These are phyloP conservation scores for Zarea fungicola DNA, from an alignment of 2,329 filamentous ascomycete genomes.

Conservation along the genomic window DNA sequence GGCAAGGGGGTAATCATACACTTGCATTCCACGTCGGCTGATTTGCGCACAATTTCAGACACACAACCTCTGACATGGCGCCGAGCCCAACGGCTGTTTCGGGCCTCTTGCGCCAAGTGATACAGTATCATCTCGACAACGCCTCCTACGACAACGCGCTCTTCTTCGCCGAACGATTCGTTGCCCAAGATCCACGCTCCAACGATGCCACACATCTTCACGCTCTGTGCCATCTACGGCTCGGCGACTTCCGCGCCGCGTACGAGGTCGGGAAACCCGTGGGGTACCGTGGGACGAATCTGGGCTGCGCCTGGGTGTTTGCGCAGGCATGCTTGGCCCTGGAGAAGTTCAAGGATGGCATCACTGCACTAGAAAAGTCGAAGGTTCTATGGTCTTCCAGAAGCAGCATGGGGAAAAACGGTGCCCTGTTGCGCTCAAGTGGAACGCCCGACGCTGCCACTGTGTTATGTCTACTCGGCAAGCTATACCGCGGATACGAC, in stretches of 20 bases:
- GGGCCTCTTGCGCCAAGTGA: conserved; percentile 51
- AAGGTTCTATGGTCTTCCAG: conserved; percentile 69
- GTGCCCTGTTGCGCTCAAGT: conserved; percentile 66
- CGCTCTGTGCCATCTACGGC: conserved; percentile 76
- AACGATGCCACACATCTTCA: conserved; percentile 78
- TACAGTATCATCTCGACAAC: conserved; percentile 78
- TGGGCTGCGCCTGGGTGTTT: conserved; percentile 88
- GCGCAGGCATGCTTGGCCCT: conserved; percentile 81
- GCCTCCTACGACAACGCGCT: conserved; percentile 83
- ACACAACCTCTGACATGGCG: conserved; percentile 39
- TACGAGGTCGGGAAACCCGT: conserved; percentile 74
- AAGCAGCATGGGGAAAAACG: conserved; percentile 78
- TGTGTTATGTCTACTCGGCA: conserved; percentile 77
- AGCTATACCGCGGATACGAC: conserved; percentile 78
- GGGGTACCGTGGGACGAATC: conserved; percentile 65
- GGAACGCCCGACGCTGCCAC: conserved; percentile 73
- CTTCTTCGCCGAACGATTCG: conserved; percentile 84
- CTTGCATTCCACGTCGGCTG: background rate
- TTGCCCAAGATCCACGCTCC: conserved; percentile 76
- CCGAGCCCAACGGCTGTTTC: conserved; percentile 46
- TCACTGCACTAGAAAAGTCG: conserved; percentile 76
- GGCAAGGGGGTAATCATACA: conserved; percentile 1
- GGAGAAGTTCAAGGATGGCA: conserved; percentile 74
- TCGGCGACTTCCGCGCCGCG: conserved; percentile 78
- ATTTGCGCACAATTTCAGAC: conserved; percentile 4